These are phyloP conservation scores for Plectosphaerella cucumerina DNA, from an alignment of 2,329 filamentous ascomycete species.

Conservation along the genomic window DNA sequence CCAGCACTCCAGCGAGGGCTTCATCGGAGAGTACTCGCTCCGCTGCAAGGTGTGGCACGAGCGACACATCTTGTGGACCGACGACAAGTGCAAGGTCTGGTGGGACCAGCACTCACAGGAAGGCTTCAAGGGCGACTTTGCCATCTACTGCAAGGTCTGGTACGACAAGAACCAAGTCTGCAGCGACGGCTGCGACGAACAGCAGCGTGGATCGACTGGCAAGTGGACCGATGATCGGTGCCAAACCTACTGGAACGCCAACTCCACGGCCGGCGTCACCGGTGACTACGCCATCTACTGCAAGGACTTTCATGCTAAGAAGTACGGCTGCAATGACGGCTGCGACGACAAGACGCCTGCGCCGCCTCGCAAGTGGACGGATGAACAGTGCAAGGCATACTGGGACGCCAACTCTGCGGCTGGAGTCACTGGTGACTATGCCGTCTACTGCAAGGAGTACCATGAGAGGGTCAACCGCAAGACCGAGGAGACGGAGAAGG, in stretches of 20 bases:
- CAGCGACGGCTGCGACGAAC: not conserved
- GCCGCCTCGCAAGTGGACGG: not conserved
- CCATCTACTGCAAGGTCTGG: not conserved
- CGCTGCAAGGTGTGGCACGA: not conserved
- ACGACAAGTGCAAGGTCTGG: not conserved
- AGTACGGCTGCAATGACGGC: not conserved
- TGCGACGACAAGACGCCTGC: not conserved
- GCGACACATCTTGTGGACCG: not conserved
- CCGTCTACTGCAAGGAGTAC: not conserved
- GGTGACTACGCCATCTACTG: not conserved
- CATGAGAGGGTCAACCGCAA: not conserved
- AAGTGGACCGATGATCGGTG: not conserved
- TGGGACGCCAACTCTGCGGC: not conserved
- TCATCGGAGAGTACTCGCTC: not conserved
- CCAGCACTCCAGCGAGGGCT: not conserved
- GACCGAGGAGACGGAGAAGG: not conserved
- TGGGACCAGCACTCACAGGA: not conserved
- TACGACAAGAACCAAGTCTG: not conserved
- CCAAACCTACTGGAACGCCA: not conserved
- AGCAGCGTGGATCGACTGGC: too few species aligned
- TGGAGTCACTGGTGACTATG: not conserved
- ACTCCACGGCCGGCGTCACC: not conserved
- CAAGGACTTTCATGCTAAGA: not conserved
- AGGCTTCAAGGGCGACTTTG: not conserved
- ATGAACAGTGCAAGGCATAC: too few species aligned